Percentiles rank a stretch among this genome's conserved stretches.
Evolutionary conservation across 2,329 filamentous ascomycete species (phyloP).

Genomic region (Triangularia setosa): DNA sequence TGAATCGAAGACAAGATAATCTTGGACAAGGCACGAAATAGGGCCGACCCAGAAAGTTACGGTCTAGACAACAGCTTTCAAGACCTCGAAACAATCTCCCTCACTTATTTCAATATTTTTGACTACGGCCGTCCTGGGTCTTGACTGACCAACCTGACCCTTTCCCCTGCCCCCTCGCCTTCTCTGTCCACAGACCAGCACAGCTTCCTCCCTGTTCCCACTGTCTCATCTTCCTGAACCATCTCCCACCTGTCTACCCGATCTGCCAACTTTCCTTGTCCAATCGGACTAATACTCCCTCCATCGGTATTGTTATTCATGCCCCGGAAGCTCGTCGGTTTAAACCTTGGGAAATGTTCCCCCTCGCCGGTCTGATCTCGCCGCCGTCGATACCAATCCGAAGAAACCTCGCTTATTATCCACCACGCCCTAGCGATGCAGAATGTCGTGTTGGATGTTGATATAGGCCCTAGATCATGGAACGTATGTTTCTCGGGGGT

Average conservation of each 20-base stretch:
- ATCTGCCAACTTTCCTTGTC: background rate
- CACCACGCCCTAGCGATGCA: background rate
- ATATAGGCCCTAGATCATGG: background rate
- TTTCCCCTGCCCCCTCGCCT: background rate
- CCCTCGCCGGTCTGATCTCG: background rate
- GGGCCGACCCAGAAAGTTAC: no score
- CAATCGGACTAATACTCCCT: background rate
- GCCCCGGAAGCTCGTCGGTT: background rate
- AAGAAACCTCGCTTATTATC: background rate
- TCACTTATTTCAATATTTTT: no score
- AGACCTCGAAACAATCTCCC: no score
- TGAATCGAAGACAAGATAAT: no score
- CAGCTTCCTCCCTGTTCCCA: background rate
- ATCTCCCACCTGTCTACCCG: background rate
- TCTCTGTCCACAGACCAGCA: background rate
- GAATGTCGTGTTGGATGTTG: background rate
- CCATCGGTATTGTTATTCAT: background rate
- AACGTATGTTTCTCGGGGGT: background rate
- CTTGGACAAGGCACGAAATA: no score
- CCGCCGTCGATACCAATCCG: background rate
- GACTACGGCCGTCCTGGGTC: background rate
- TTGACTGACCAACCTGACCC: background rate
- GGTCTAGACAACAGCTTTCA: no score
- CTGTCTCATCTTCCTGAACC: background rate
- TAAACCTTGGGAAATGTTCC: background rate